These are phyloP conservation scores for Apiotrichum montevideense DNA, from an alignment of 1,284 basidiomycete genomes.

Conservation along the genomic window DNA sequence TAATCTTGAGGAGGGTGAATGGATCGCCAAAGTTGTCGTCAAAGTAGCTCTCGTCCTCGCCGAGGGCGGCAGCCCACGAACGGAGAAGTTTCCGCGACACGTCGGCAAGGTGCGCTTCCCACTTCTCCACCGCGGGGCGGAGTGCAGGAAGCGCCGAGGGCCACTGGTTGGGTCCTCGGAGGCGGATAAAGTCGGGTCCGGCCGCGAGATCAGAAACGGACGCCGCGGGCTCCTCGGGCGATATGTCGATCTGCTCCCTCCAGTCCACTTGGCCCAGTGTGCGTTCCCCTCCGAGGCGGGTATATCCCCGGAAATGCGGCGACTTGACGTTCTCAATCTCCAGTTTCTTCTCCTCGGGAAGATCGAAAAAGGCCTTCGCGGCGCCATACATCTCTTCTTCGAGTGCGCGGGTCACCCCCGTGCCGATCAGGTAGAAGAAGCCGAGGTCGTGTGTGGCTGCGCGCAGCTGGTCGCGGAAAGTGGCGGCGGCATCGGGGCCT, in stretches of 20 bases:
- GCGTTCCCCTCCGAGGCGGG: constrained; percentile 12
- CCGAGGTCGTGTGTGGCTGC: constrained; percentile 17
- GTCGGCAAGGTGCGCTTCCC: constrained; percentile 1
- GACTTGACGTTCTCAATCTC: constrained; percentile 28
- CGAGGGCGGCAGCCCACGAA: constrained; percentile 13
- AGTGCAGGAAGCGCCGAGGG: constrained; percentile 7
- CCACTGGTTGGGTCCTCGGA: constrained; percentile 16
- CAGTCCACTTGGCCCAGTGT: constrained; percentile 12
- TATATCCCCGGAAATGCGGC: constrained; percentile 16
- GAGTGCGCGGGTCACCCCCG: constrained; percentile 21
- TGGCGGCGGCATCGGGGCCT: background rate
- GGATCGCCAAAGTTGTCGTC: constrained; percentile 14
- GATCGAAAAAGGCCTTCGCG: constrained; percentile 27
- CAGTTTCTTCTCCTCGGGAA: constrained; percentile 25
- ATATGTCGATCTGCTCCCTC: constrained; percentile 17
- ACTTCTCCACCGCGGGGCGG: constrained; percentile 2
- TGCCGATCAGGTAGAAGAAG: constrained; percentile 35
- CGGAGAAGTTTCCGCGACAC: constrained; percentile 6
- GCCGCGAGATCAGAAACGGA: background rate
- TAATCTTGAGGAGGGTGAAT: constrained; percentile 17
- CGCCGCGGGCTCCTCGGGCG: constrained; percentile 5
- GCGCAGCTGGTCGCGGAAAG: constrained; percentile 11
- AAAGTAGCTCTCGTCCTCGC: constrained; percentile 10
- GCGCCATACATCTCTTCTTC: constrained; percentile 21
- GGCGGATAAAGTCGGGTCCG: constrained; percentile 3